phyloP scores from a whole-genome alignment of 352 stramenopile species.

The Phytophthora pistaciae region DNA sequence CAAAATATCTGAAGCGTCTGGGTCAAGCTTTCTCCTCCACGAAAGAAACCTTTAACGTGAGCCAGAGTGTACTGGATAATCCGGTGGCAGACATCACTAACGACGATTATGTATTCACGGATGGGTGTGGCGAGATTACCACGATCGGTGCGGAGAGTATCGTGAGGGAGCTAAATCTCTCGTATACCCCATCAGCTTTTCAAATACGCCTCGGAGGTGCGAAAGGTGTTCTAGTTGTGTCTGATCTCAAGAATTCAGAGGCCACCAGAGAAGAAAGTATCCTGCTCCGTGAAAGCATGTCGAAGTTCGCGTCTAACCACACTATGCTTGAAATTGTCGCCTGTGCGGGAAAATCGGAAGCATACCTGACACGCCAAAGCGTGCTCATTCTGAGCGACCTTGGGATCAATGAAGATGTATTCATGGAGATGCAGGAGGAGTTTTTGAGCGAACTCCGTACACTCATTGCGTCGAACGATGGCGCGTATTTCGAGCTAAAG shows the following conservation, averaged over 20 bases:
- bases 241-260: conserved; percentile 33
- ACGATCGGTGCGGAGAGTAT: conserved; percentile 44
- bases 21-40: conserved; percentile 82
- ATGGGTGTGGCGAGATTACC: conserved; percentile 79
- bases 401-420: conserved; percentile 65
- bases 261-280: conserved; percentile 33
- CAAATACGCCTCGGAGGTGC: conserved; percentile 80
- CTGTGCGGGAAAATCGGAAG: conserved; percentile 56
- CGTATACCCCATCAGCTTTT: conserved; percentile 64
- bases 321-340: conserved; percentile 79
- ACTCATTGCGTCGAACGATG: conserved; percentile 60
- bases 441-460: conserved; percentile 63
- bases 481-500: conserved; percentile 64
- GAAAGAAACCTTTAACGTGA: conserved; percentile 55
- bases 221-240: conserved; percentile 82
- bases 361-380: conserved; percentile 81
- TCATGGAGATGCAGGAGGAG: conserved; percentile 77
- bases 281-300: conserved; percentile 73
- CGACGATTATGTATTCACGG: conserved; percentile 65
- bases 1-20: conserved; percentile 84
- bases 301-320: conserved; percentile 71
- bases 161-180: conserved; percentile 46
- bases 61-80: conserved; percentile 52
- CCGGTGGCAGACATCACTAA: conserved; percentile 57
- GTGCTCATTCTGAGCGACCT: conserved; percentile 76